phyloP scores from a whole-genome alignment of 2,329 filamentous ascomycete genomes.

The Fusarium nanum region DNA sequence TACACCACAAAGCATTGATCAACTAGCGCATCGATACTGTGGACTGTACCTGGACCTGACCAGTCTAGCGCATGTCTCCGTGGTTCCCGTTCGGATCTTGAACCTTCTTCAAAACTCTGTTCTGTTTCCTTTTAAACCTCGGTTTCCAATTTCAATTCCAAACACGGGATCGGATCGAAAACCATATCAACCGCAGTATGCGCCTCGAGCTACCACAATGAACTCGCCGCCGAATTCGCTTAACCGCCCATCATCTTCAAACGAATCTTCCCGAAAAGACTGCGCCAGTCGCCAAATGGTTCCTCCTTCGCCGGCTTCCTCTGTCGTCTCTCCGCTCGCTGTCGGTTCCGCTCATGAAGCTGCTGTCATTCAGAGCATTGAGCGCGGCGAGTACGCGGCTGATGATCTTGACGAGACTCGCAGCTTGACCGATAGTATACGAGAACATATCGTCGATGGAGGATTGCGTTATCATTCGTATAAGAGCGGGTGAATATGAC shows the following conservation, averaged over 20 bases:
- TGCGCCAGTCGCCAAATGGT: constrained; percentile 12
- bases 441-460: constrained; percentile 57
- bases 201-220: constrained; percentile 35
- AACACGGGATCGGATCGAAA: neutral
- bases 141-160: neutral
- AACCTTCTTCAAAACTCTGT: neutral
- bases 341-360: constrained; percentile 49
- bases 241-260: constrained; percentile 4
- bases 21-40: neutral
- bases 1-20: constrained; percentile 31
- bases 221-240: constrained; percentile 45
- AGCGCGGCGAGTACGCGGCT: constrained; percentile 48
- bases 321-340: constrained; percentile 45
- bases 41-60: neutral
- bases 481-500: neutral
- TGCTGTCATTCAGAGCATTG: constrained; percentile 49
- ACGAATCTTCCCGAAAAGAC: neutral
- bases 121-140: neutral
- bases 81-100: neutral
- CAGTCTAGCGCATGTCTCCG: constrained; percentile 14
- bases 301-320: constrained; percentile 47
- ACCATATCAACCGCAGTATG: constrained; percentile 11
- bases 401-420: constrained; percentile 52
- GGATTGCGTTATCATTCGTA: constrained; percentile 53
- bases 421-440: constrained; percentile 57